Conservation (phyloP, 2,329 filamentous ascomycete species). For the Sordariomycetes sp. region DNA sequence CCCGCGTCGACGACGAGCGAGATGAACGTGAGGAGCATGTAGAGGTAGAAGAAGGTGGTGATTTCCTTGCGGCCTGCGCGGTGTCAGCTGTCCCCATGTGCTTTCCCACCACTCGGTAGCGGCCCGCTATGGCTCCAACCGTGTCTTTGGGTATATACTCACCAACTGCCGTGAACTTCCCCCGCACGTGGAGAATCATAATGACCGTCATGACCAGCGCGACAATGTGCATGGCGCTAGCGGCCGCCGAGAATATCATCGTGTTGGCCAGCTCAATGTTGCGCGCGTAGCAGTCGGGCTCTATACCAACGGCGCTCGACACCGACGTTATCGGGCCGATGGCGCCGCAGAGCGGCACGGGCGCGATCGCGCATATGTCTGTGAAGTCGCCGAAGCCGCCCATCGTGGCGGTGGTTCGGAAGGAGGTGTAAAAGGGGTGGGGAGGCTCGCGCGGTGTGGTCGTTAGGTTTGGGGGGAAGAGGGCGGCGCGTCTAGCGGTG, state of each 20-base stretch:
- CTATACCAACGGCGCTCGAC: conserved; percentile 59
- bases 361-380: conserved; percentile 69
- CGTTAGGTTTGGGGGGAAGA: no score
- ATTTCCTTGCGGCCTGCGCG: conserved; percentile 49
- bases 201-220: conserved; percentile 86
- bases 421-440: background rate
- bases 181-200: conserved; percentile 94
- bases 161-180: conserved; percentile 97
- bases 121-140: no score
- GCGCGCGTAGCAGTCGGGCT: conserved; percentile 83
- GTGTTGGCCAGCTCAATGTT: conserved; percentile 96
- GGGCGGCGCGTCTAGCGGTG: no score
- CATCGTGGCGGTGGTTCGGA: conserved; percentile 18
- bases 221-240: conserved; percentile 83
- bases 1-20: conserved; percentile 88
- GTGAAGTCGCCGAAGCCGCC: conserved; percentile 91
- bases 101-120: background rate
- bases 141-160: conserved; percentile 21
- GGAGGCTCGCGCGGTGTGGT: no score
- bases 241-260: conserved; percentile 91
- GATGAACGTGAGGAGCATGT: conserved; percentile 77
- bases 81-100: background rate
- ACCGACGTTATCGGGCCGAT: conserved; percentile 64
- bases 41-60: conserved; percentile 93
- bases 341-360: conserved; percentile 76